phyloP scores from a whole-genome alignment of 805 yeast species.

The Saccharomycopsis babjevae region DNA sequence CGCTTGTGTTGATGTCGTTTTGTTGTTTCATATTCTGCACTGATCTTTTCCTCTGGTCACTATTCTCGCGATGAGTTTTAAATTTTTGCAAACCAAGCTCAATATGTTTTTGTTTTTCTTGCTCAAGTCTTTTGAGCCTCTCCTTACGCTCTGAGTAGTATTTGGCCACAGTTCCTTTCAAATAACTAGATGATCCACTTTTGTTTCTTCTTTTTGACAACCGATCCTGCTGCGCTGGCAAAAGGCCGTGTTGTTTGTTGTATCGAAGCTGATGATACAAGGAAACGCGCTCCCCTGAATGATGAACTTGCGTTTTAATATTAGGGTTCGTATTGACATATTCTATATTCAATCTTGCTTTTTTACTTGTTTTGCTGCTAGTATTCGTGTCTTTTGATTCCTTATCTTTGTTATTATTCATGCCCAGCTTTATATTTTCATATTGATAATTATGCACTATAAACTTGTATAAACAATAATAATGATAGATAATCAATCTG shows the following conservation, averaged over 20 bases:
- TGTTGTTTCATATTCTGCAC: background rate
- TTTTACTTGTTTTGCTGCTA: background rate
- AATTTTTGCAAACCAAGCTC: background rate
- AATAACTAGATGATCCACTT: background rate
- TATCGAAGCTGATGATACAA: background rate
- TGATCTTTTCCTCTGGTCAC: background rate
- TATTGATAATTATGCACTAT: too few relatives aligned
- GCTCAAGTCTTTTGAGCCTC: background rate
- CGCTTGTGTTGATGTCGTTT: background rate
- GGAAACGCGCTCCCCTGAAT: background rate
- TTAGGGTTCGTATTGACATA: background rate
- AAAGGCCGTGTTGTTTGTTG: background rate
- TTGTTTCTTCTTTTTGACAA: background rate
- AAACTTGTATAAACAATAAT: too few relatives aligned
- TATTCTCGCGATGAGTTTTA: background rate
- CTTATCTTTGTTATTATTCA: background rate
- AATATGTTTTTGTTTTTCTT: background rate
- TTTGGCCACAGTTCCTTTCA: background rate
- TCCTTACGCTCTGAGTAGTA: background rate
- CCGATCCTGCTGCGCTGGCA: background rate
- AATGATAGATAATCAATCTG: too few relatives aligned
- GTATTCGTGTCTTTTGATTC: background rate
- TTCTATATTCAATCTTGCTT: background rate
- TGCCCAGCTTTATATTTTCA: background rate
- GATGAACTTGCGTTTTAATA: background rate